phyloP scores from a whole-genome alignment of 345 rosid species.

The Mercurialis annua region DNA sequence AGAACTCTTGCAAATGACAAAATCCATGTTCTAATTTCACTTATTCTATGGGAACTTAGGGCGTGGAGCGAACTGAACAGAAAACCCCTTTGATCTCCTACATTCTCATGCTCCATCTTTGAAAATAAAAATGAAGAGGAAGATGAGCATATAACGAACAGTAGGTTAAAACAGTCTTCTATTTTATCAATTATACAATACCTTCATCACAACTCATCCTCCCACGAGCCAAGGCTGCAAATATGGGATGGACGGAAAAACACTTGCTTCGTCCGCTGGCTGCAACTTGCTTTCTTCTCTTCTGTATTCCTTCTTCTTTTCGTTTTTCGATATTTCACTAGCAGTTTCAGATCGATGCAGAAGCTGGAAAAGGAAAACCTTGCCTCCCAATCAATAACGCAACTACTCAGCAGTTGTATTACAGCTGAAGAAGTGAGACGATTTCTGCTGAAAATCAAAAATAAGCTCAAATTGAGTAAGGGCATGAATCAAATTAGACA shows the following conservation, averaged over 20 bases:
- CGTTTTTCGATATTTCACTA: neutral
- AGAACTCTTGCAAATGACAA: neutral
- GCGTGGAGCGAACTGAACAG: too few relatives aligned
- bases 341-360: neutral
- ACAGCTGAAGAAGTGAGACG: neutral
- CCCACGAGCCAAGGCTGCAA: neutral
- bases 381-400: neutral
- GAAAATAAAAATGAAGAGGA: neutral
- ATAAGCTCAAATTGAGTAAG: neutral
- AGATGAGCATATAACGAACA: constrained; percentile 3
- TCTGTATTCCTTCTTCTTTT: neutral
- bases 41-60: too few relatives aligned
- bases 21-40: neutral
- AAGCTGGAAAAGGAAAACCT: neutral
- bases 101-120: neutral
- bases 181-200: neutral
- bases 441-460: neutral
- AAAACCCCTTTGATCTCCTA: neutral
- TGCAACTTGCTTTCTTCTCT: neutral
- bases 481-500: neutral
- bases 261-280: neutral
- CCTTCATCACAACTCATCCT: constrained; percentile 16
- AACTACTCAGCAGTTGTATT: neutral
- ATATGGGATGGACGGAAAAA: neutral
- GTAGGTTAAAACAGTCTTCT: neutral